Evolutionary conservation across 176 grass and related monocot genomes (phyloP).

Genomic region (Aegilops sharonensis): DNA sequence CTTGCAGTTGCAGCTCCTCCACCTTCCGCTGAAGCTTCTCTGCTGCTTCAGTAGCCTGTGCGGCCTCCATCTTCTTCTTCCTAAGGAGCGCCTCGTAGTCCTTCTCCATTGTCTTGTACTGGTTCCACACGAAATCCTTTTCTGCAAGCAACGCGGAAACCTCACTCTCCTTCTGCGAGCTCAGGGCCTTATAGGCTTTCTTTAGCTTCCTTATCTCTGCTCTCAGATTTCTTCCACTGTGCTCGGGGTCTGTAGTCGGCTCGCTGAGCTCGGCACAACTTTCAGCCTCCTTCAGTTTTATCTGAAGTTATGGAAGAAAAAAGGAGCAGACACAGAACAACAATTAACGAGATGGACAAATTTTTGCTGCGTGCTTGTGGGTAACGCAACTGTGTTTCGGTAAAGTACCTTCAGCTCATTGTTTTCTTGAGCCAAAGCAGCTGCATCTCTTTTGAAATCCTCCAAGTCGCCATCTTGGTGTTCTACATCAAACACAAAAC

Average conservation of each 20-base stretch:
- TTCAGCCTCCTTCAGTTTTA: conserved; percentile 35
- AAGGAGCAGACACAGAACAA: neutral
- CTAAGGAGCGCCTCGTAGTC: conserved; percentile 30
- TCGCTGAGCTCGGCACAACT: neutral
- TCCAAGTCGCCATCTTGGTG: conserved; percentile 40
- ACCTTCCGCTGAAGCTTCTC: conserved; percentile 36
- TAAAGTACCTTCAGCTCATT: conserved; percentile 42
- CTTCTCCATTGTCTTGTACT: conserved; percentile 58
- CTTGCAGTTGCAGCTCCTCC: conserved; percentile 31
- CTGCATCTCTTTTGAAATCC: conserved; percentile 25
- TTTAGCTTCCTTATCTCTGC: conserved; percentile 47
- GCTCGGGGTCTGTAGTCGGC: conserved; percentile 5
- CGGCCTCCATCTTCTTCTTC: conserved; percentile 37
- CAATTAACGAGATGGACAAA: neutral
- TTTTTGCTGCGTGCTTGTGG: neutral
- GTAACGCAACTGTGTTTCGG: neutral
- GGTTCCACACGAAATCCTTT: conserved; percentile 61
- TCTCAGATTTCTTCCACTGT: conserved; percentile 16
- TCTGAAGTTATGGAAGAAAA: conserved; percentile 23
- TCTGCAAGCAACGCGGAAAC: conserved; percentile 42
- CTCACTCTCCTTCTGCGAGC: conserved; percentile 45
- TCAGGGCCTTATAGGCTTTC: conserved; percentile 41
- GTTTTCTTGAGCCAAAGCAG: conserved; percentile 43
- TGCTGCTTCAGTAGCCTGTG: conserved; percentile 47
- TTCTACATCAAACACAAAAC: conserved; percentile 34